These are phyloP conservation scores for Solanum hybrid DNA, from an alignment of 305 asterid species.

Conservation along the genomic window DNA sequence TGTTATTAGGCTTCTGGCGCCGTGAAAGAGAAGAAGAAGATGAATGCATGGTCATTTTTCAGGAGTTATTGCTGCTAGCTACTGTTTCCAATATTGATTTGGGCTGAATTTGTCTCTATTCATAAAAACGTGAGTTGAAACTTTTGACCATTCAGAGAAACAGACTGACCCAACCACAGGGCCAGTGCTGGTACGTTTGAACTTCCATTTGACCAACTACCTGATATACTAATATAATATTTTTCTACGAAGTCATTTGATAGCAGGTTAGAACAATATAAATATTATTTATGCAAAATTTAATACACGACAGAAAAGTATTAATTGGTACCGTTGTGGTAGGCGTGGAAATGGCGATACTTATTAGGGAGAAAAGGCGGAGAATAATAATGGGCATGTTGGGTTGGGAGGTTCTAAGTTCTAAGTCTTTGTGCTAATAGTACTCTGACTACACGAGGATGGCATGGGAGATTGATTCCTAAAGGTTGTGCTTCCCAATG, in stretches of 20 bases:
- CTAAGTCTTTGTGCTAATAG: background rate
- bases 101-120: background rate
- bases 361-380: background rate
- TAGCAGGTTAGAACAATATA: background rate
- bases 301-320: background rate
- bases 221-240: too few relatives aligned
- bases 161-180: background rate
- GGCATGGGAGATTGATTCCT: background rate
- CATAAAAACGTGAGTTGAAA: background rate
- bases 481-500: background rate
- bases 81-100: constrained; percentile 4
- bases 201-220: background rate
- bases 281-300: background rate
- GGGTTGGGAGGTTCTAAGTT: background rate
- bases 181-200: background rate
- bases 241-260: background rate
- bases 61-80: background rate
- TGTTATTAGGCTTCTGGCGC: background rate
- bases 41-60: background rate
- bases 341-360: background rate
- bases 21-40: background rate
- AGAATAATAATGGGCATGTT: background rate
- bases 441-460: background rate
- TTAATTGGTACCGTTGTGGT: background rate
- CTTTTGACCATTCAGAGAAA: constrained; percentile 9